These are phyloP conservation scores for Ceratobasidium sp. DNA, from an alignment of 1,284 basidiomycete species.

Conservation along the genomic window DNA sequence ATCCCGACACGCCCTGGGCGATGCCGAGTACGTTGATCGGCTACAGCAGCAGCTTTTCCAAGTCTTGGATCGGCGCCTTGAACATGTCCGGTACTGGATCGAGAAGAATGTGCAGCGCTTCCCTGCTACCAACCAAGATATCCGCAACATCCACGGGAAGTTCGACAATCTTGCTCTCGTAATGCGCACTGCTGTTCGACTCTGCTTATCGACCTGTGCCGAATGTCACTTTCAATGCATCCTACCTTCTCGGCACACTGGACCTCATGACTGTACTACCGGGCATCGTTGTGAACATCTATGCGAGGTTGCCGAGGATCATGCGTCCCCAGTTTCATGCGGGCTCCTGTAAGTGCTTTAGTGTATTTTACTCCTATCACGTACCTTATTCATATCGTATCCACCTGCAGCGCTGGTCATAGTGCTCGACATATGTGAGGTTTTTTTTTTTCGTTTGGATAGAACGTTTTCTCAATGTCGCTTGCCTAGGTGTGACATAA, in stretches of 20 bases:
- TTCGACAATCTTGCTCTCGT: conserved; percentile 23
- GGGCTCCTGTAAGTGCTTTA: conserved; percentile 62
- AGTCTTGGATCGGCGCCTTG: conserved; percentile 32
- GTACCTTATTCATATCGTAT: background rate
- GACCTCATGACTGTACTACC: conserved; percentile 47
- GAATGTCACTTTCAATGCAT: conserved; percentile 46
- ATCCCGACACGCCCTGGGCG: conserved; percentile 6
- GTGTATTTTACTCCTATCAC: too few relatives aligned
- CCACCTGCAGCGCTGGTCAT: conserved; percentile 65
- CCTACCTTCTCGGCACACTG: conserved; percentile 32
- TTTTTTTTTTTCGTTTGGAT: background rate
- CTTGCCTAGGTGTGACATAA: conserved; percentile 20
- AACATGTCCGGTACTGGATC: conserved; percentile 45
- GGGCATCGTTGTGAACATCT: conserved; percentile 41
- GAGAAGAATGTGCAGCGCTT: conserved; percentile 46
- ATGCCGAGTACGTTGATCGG: conserved; percentile 7
- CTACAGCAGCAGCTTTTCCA: conserved; percentile 18
- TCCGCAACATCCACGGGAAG: conserved; percentile 29
- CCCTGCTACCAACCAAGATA: conserved; percentile 45
- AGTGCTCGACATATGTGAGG: conserved; percentile 68
- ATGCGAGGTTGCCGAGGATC: conserved; percentile 47
- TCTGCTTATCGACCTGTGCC: conserved; percentile 45
- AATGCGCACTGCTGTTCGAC: conserved; percentile 32
- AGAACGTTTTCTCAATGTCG: background rate
- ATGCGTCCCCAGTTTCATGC: conserved; percentile 55